These are phyloP conservation scores for Nematocida minor DNA, from an alignment of 371 early-diverging fungal species.

Conservation along the genomic window DNA sequence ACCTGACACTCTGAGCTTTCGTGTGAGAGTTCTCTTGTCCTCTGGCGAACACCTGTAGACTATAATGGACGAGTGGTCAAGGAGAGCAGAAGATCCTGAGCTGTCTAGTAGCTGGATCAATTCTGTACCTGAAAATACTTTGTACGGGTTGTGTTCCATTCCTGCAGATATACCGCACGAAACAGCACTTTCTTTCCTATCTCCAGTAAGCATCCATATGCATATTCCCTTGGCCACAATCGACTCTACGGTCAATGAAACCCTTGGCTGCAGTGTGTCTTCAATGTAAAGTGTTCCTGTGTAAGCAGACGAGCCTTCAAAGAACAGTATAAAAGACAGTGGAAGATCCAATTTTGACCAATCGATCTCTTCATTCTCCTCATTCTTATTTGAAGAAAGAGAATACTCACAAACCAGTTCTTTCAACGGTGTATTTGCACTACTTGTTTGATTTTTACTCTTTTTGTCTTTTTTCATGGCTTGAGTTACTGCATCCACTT, in stretches of 20 bases:
- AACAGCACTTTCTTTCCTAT: conserved; percentile 96
- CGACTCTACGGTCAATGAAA: conserved; percentile 77
- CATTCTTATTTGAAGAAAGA: too few species aligned
- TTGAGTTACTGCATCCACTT: background rate
- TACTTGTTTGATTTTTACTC: background rate
- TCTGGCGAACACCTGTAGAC: conserved; percentile 75
- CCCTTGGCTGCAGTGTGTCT: conserved; percentile 88
- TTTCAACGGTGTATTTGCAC: background rate
- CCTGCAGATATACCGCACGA: conserved; percentile 65
- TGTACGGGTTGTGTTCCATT: conserved; percentile 12
- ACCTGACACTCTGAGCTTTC: conserved; percentile 74
- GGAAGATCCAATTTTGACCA: background rate
- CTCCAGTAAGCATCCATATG: conserved; percentile 97
- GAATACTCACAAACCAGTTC: too few species aligned
- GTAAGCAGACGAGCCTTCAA: background rate
- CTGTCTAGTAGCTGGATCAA: background rate
- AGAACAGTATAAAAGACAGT: background rate
- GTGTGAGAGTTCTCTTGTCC: conserved; percentile 82
- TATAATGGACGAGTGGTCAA: conserved; percentile 30
- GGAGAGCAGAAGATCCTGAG: background rate
- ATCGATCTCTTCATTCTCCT: background rate
- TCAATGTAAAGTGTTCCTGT: conserved; percentile 88
- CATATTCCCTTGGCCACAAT: conserved; percentile 81
- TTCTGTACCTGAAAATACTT: conserved; percentile 27
- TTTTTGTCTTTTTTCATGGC: background rate